A percentile compares a stretch with the other conserved stretches of the same genome.
Conservation (phyloP, 2,329 filamentous ascomycete species). For the Colletotrichum lentis region DNA sequence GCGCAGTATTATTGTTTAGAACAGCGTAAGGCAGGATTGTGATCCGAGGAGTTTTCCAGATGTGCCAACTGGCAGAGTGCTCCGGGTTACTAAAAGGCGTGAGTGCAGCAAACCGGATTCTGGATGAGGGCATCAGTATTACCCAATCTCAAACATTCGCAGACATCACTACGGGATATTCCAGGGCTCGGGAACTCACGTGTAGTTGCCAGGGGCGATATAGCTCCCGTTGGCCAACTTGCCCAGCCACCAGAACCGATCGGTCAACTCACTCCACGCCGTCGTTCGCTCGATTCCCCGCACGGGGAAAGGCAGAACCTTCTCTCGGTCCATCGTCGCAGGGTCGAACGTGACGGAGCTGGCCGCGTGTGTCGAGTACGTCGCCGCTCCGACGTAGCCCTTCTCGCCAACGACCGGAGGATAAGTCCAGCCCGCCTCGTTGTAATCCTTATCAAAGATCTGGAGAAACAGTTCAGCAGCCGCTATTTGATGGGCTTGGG, state of each 20-base stretch:
- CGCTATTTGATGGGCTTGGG: rapidly evolving
- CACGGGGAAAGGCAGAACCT: constrained; percentile 41
- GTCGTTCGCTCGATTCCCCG: constrained; percentile 39
- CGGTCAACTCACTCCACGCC: constrained; percentile 23
- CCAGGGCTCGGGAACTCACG: not conserved
- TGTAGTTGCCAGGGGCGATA: constrained; percentile 42
- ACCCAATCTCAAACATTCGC: not conserved
- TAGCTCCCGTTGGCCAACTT: constrained; percentile 43
- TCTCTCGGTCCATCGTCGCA: constrained; percentile 40
- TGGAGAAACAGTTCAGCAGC: not conserved
- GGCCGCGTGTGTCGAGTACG: constrained; percentile 39
- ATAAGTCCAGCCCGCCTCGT: constrained; percentile 43
- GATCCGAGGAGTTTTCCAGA: constrained; percentile 41
- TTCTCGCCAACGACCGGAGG: constrained; percentile 43
- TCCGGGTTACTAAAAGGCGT: constrained; percentile 41
- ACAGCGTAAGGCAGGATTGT: constrained; percentile 19
- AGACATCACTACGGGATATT: too few species aligned
- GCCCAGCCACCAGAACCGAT: constrained; percentile 44
- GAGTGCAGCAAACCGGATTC: constrained; percentile 42
- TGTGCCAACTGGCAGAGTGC: constrained; percentile 40
- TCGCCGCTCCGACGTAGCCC: constrained; percentile 43
- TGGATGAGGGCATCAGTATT: not conserved
- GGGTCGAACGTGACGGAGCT: constrained; percentile 38
- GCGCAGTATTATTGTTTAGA: not conserved
- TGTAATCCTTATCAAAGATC: constrained; percentile 43